Evolutionary conservation across 805 yeast species (phyloP).

Genomic region (Tetrapisispora arboricola): DNA sequence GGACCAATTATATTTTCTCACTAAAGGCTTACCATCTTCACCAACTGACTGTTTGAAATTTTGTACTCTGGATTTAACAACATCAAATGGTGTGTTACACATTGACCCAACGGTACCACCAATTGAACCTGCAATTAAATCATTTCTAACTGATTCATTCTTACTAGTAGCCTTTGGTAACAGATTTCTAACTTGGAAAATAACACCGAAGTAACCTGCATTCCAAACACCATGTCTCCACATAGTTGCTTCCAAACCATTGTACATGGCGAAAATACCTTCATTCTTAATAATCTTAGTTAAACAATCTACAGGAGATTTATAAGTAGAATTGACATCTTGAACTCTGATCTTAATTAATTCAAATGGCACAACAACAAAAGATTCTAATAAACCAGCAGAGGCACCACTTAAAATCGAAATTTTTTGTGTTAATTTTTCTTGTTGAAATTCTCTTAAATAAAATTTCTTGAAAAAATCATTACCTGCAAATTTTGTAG

Average conservation of each 20-base stretch:
- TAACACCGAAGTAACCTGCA: slow-evolving; percentile 95
- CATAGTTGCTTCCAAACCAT: slow-evolving; percentile 91
- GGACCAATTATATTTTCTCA: slow-evolving; percentile 88
- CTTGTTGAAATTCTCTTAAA: slow-evolving; percentile 50
- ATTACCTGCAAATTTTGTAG: slow-evolving; percentile 95
- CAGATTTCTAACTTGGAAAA: slow-evolving; percentile 70
- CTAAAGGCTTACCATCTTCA: slow-evolving; percentile 55
- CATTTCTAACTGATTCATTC: slow-evolving; percentile 71
- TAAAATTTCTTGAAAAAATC: slow-evolving; percentile 92
- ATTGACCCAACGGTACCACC: slow-evolving; percentile 98
- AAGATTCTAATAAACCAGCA: slow-evolving; percentile 95
- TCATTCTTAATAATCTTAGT: slow-evolving; percentile 58
- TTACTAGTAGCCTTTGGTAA: slow-evolving; percentile 69
- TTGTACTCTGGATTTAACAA: slow-evolving; percentile 93
- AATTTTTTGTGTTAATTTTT: slow-evolving; percentile 63
- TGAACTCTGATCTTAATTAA: slow-evolving; percentile 90
- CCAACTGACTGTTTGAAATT: slow-evolving; percentile 31
- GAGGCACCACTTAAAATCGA: slow-evolving; percentile 93
- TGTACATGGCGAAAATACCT: slow-evolving; percentile 78
- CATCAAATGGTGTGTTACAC: slow-evolving; percentile 93
- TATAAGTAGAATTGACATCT: slow-evolving; percentile 73
- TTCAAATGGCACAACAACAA: slow-evolving; percentile 97
- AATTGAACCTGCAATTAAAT: slow-evolving; percentile 82
- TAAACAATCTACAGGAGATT: slow-evolving; percentile 76
- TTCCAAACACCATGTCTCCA: slow-evolving; percentile 98